A percentile compares a stretch with the other conserved stretches of the same genome.
Evolutionary conservation across 1,139 yeast genomes (phyloP).

Genomic region (Zygosaccharomyces sapae): DNA sequence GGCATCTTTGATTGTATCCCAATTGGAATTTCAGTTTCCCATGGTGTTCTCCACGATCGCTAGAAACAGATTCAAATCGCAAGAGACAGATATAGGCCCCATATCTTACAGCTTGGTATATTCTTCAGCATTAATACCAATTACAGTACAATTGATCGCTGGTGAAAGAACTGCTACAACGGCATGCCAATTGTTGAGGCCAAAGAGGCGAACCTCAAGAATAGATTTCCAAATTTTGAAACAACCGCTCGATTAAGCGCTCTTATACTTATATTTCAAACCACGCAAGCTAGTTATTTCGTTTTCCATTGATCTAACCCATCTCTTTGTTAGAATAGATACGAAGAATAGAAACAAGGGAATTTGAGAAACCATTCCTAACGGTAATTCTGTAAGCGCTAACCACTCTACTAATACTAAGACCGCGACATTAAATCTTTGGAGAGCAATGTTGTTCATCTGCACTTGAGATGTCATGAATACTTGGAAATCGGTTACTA

Average conservation of each 20-base stretch:
- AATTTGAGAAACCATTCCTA: slow-evolving; percentile 12
- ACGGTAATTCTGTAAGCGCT: slow-evolving; percentile 13
- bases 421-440: slow-evolving; percentile 22
- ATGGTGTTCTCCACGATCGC: slow-evolving; percentile 26
- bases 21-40: slow-evolving; percentile 31
- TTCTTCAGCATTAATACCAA: slow-evolving; percentile 24
- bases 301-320: slow-evolving; percentile 24
- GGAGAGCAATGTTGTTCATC: slow-evolving; percentile 22
- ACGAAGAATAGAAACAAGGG: slow-evolving; percentile 28
- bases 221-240: slow-evolving; percentile 16
- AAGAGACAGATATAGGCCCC: slow-evolving; percentile 25
- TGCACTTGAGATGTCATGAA: slow-evolving; percentile 18
- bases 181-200: slow-evolving; percentile 18
- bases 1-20: slow-evolving; percentile 28
- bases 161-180: slow-evolving; percentile 27
- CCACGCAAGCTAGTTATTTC: slow-evolving; percentile 25
- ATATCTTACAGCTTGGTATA: slow-evolving; percentile 26
- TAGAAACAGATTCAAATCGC: slow-evolving; percentile 22
- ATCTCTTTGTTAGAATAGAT: slow-evolving; percentile 20
- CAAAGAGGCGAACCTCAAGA: slow-evolving; percentile 6
- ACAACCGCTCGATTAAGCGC: slow-evolving; percentile 19
- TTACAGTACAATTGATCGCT: slow-evolving; percentile 20
- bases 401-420: slow-evolving; percentile 29
- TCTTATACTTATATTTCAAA: slow-evolving; percentile 33
- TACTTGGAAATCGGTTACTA: slow-evolving; percentile 22